These are phyloP conservation scores for Miscanthus lutarioriparius DNA, from an alignment of 176 grass and related monocot species.

Conservation along the genomic window DNA sequence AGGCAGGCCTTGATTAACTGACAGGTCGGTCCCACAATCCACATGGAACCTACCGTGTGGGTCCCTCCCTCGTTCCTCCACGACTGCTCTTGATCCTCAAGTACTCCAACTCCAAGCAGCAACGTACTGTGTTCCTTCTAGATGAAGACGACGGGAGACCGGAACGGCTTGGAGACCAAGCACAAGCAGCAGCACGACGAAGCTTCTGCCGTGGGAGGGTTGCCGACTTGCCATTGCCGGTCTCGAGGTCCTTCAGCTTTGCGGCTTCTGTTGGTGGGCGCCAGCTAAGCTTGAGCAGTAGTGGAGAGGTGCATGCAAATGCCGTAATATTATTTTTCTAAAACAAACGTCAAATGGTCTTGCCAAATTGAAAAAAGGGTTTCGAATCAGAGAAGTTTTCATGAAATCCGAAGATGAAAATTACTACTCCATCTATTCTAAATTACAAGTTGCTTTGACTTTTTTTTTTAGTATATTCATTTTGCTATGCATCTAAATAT, in stretches of 20 bases:
- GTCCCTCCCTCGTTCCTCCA: neutral
- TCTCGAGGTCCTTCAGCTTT: neutral
- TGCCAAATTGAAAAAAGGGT: neutral
- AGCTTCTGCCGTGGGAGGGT: neutral
- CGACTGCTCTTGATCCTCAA: neutral
- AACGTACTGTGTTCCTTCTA: conserved; percentile 37
- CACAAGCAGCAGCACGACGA: neutral
- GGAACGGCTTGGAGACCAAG: neutral
- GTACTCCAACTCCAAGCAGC: too few species aligned
- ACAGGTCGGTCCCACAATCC: too few species aligned
- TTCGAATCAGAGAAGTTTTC: neutral
- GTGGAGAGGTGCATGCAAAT: neutral
- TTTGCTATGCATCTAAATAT: too few species aligned
- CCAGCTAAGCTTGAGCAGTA: neutral
- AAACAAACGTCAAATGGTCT: neutral
- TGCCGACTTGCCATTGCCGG: neutral
- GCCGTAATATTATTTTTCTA: neutral
- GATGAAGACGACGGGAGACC: conserved; percentile 9
- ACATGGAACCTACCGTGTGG: neutral
- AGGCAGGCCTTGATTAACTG: neutral
- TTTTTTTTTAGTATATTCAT: too few species aligned
- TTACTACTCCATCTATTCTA: too few species aligned
- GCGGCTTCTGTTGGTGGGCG: neutral
- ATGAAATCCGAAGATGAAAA: neutral
- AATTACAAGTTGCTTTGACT: too few species aligned